Base-by-base conservation (phyloP, 1,139 yeast species). In the Maudiozyma humilis region DNA sequence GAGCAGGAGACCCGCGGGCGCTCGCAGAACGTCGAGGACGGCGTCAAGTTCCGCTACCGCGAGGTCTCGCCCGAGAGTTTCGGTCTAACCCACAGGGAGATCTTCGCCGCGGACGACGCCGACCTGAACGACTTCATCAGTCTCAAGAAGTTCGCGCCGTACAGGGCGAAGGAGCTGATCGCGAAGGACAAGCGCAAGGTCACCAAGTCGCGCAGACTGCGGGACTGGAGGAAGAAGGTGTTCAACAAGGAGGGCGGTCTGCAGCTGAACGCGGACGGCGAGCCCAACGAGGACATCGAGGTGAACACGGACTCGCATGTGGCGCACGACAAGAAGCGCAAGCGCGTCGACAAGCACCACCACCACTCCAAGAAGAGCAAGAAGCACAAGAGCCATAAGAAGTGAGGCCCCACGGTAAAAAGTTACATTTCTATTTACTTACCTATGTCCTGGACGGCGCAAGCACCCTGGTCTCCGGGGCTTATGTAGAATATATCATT, bases 1-100 rank as follows among this genome's bases (percentile, higher is more conserved):
- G 53, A 81, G 44, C 58, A 77, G 72, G 34, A 54, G 39, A 48
- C 57, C 34, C 67, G 71, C 49, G 59, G 66, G 1, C 59, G 64
- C 66, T 49, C 64, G 40, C 54, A 67, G 40, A 65, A 67, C 14
- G 66, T 64, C 2, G 72, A 66, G 20, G 73, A 69, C 16, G 73
- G 69, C 16, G 54, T 76, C 38, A 75, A 71, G 46, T 91, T 91
- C 72, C 80, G 79, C 57, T 93, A 93, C 63, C 76, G 97, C 55
- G 95, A 88, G 56, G 97, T 91, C 3, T 88, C 95, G 0, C 97
- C 99, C 3, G 98, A 93, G 57, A 68, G 89, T 10, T 93, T 78
- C 66, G 97, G 97, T 8, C 73, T 93, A 44, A 73, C 87, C 0
- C 75, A 93, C 0, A 73, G 94, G 49, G 99, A 93, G 57, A 91